Conservation (phyloP, 2,329 filamentous ascomycete species). For the Lachnellula occidentalis region DNA sequence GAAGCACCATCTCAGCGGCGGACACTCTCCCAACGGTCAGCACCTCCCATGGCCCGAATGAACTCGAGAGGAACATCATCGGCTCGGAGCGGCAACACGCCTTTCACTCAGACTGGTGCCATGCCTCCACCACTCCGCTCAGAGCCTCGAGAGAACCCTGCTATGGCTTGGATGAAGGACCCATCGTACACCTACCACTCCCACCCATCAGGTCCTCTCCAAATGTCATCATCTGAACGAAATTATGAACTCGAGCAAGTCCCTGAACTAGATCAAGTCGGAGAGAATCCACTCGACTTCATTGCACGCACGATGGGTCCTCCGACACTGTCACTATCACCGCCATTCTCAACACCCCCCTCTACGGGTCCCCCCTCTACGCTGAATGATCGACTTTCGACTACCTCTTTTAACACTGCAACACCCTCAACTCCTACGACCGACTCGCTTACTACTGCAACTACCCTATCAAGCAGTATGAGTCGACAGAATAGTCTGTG, state of each 20-base stretch:
- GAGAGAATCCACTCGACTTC: conserved; percentile 24
- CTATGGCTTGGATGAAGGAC: conserved; percentile 26
- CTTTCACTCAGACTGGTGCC: conserved; percentile 23
- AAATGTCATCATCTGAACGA: conserved; percentile 20
- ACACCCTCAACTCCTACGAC: conserved; percentile 28
- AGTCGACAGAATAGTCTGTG: conserved; percentile 31
- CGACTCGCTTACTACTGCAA: conserved; percentile 28
- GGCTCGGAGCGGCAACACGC: conserved; percentile 20
- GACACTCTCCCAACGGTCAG: conserved; percentile 27
- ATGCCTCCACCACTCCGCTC: conserved; percentile 22
- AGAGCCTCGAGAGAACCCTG: conserved; percentile 21
- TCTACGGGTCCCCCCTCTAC: conserved; percentile 12
- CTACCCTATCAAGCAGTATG: conserved; percentile 29
- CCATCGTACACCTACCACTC: conserved; percentile 23
- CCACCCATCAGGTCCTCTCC: conserved; percentile 20
- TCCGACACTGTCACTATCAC: conserved; percentile 19
- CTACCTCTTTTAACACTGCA: conserved; percentile 20
- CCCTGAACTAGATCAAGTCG: conserved; percentile 22
- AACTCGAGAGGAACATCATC: conserved; percentile 26
- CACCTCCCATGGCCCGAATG: conserved; percentile 26
- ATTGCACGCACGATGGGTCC: conserved; percentile 18
- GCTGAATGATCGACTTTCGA: conserved; percentile 14
- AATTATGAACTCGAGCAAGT: conserved; percentile 24
- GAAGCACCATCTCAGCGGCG: conserved; percentile 18
- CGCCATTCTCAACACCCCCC: conserved; percentile 13